These are phyloP conservation scores for Nelumbo lutea DNA, from an alignment of 164 flowering plant species.

Conservation along the genomic window DNA sequence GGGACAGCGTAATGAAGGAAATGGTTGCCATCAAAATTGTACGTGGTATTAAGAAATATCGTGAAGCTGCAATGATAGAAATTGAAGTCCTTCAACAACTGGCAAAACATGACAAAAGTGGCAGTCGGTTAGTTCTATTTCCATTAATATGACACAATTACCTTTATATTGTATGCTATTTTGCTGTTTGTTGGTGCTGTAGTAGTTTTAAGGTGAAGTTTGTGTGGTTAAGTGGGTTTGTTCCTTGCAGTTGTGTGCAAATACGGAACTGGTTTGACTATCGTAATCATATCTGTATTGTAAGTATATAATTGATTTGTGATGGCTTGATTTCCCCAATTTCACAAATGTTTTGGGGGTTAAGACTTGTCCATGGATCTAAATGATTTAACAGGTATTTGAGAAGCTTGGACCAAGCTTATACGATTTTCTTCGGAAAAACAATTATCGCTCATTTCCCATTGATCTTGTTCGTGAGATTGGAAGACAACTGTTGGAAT, in stretches of 20 bases:
- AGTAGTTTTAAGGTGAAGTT: conserved; percentile 10
- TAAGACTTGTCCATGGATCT: conserved; percentile 65
- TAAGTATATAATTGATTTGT: conserved; percentile 75
- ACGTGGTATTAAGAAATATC: conserved; percentile 84
- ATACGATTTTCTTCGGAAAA: conserved; percentile 99
- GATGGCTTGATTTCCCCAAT: conserved; percentile 69
- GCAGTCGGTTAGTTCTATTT: conserved; percentile 63
- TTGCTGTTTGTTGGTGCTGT: not conserved
- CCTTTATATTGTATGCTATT: not conserved
- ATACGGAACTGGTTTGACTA: conserved; percentile 99
- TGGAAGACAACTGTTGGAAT: conserved; percentile 97
- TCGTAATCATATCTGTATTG: conserved; percentile 99
- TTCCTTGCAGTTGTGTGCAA: conserved; percentile 99
- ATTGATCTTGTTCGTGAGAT: conserved; percentile 99
- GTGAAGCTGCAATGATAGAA: conserved; percentile 98
- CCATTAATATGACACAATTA: not conserved
- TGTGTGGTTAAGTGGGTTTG: conserved; percentile 60
- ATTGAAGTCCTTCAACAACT: conserved; percentile 87
- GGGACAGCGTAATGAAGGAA: conserved; percentile 85
- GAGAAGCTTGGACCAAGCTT: conserved; percentile 99
- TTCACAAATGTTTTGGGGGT: conserved; percentile 46
- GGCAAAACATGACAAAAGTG: conserved; percentile 70
- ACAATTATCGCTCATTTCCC: conserved; percentile 99
- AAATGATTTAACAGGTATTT: conserved; percentile 97
- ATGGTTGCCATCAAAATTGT: conserved; percentile 95